Conservation (phyloP, 352 stramenopile genomes). For the Phytophthora niederhauseri region DNA sequence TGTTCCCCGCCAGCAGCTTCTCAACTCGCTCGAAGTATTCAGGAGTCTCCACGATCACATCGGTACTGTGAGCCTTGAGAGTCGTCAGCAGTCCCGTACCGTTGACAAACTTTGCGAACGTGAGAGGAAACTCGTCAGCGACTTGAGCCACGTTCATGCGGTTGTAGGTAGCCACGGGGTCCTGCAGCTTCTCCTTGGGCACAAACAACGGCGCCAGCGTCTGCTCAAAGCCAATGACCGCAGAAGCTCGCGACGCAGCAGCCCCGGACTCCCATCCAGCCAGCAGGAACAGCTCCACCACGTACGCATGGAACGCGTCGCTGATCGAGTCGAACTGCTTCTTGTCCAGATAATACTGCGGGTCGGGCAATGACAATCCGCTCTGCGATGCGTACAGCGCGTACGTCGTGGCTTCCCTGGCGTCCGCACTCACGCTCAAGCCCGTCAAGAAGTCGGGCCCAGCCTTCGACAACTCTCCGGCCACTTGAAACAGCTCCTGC, state of each 20-base stretch:
- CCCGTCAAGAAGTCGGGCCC: conserved; percentile 84
- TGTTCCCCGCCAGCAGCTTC: conserved; percentile 40
- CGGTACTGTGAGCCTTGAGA: conserved; percentile 37
- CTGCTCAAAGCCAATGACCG: conserved; percentile 89
- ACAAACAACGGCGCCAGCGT: conserved; percentile 84
- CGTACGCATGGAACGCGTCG: conserved; percentile 73
- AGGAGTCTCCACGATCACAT: conserved; percentile 68
- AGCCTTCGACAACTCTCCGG: conserved; percentile 55
- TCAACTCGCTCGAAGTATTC: conserved; percentile 61
- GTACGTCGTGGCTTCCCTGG: conserved; percentile 84
- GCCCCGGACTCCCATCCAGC: conserved; percentile 41
- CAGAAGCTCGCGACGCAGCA: conserved; percentile 42
- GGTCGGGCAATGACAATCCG: conserved; percentile 89
- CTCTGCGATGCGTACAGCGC: conserved; percentile 84
- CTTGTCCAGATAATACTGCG: conserved; percentile 93
- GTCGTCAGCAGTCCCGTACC: conserved; percentile 45
- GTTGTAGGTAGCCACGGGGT: conserved; percentile 93
- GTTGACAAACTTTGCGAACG: conserved; percentile 60
- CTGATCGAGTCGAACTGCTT: conserved; percentile 79
- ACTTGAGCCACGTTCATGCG: conserved; percentile 74
- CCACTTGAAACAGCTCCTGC: conserved; percentile 51
- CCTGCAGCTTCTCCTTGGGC: conserved; percentile 88
- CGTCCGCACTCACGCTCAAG: conserved; percentile 75
- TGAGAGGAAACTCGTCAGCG: conserved; percentile 49
- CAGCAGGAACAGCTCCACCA: conserved; percentile 81